These are phyloP conservation scores for Fomitiporia mediterranea DNA, from an alignment of 1,284 basidiomycete genomes.

Conservation along the genomic window DNA sequence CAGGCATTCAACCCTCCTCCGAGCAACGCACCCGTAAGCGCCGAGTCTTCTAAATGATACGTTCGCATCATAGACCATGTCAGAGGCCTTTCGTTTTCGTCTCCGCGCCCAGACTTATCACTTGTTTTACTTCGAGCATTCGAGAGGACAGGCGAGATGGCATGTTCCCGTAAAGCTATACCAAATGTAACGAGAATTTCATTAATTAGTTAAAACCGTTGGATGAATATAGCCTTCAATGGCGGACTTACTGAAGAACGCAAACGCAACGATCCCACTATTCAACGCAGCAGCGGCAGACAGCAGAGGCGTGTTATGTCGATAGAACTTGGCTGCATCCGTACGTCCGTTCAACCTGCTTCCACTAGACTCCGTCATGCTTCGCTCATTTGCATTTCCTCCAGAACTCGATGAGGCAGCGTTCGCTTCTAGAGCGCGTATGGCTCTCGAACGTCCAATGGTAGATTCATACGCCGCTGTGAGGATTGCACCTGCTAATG, in stretches of 20 bases:
- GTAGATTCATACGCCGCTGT: conserved; percentile 46
- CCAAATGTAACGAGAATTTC: conserved; percentile 5
- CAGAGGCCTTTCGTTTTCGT: conserved; percentile 20
- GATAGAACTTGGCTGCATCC: conserved; percentile 29
- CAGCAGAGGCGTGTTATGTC: conserved; percentile 28
- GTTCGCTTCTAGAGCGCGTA: conserved; percentile 1
- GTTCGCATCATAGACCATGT: conserved; percentile 51
- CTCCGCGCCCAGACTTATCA: no score
- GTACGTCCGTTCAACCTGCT: conserved; percentile 33
- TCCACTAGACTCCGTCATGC: background rate
- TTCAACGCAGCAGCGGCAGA: conserved; percentile 56
- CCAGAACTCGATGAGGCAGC: background rate
- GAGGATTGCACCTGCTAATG: conserved; percentile 44
- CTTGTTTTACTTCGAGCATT: conserved; percentile 25
- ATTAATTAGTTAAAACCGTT: background rate
- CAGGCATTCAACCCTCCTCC: conserved; percentile 48
- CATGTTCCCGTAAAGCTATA: conserved; percentile 69
- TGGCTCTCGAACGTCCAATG: conserved; percentile 5
- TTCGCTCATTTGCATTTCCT: background rate
- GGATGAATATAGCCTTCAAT: no score
- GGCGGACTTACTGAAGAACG: conserved; percentile 65
- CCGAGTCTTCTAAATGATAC: conserved; percentile 56
- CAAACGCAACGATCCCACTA: conserved; percentile 57
- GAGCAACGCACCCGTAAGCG: conserved; percentile 56
- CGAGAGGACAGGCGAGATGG: conserved; percentile 52